Percentiles rank a stretch among this genome's conserved stretches.
Conservation (phyloP, 2,329 filamentous ascomycete genomes). For the Orbilia javanica region DNA sequence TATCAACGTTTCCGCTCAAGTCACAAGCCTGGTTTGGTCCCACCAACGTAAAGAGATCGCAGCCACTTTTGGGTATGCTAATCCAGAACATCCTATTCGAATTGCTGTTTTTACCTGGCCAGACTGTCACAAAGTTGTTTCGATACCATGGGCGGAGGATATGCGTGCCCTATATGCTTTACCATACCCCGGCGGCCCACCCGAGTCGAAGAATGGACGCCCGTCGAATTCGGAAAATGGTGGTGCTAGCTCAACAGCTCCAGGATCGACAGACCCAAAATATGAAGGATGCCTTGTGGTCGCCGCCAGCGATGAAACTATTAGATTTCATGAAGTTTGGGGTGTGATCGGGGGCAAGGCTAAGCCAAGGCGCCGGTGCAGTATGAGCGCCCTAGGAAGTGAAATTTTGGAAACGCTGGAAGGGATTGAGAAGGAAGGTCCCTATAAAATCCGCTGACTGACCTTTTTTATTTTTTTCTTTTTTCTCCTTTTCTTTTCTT, state of each 20-base stretch:
- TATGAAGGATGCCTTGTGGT: constrained; percentile 89
- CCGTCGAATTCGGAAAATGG: constrained; percentile 19
- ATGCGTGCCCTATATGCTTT: constrained; percentile 89
- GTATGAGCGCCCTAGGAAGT: constrained; percentile 77
- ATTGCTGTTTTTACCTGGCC: constrained; percentile 97
- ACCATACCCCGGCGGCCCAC: constrained; percentile 76
- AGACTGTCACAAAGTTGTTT: constrained; percentile 84
- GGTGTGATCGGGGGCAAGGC: constrained; percentile 66
- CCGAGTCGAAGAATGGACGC: constrained; percentile 52
- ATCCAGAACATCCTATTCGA: constrained; percentile 87
- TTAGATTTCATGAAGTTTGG: constrained; percentile 98
- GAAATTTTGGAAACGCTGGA: constrained; percentile 86
- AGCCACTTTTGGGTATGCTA: constrained; percentile 92
- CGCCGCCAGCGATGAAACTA: constrained; percentile 88
- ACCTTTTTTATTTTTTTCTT: background rate
- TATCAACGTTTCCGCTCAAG: constrained; percentile 91
- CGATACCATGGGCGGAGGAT: constrained; percentile 84
- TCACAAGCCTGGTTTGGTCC: constrained; percentile 93
- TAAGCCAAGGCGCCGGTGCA: constrained; percentile 69
- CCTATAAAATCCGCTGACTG: constrained; percentile 75
- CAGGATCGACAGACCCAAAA: constrained; percentile 64
- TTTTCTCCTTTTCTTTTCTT: background rate
- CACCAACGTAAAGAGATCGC: constrained; percentile 86
- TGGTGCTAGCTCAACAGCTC: constrained; percentile 20
- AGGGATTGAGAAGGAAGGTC: constrained; percentile 80